Evolutionary conservation across 169 alveolate genomes (phyloP).

Genomic region (Theileria parva): DNA sequence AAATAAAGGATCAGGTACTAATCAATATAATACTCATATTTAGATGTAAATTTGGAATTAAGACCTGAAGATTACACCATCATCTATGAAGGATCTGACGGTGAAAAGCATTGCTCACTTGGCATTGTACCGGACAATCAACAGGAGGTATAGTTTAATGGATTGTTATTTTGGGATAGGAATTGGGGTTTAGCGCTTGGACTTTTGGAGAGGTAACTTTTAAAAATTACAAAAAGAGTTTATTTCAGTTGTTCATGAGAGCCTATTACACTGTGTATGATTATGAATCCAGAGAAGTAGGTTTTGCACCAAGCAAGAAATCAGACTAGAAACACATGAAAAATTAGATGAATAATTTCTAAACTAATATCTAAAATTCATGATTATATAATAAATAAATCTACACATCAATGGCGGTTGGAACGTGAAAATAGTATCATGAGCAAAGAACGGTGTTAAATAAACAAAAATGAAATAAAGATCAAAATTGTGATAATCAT

Average conservation of each 20-base stretch:
- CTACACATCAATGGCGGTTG: no score
- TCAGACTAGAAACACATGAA: not conserved
- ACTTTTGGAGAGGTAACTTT: conserved; percentile 63
- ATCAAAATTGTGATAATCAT: not conserved
- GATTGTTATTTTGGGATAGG: conserved; percentile 22
- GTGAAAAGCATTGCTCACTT: conserved; percentile 60
- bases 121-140: conserved; percentile 75
- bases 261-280: conserved; percentile 77
- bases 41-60: conserved; percentile 59
- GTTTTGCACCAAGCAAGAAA: conserved; percentile 69
- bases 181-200: conserved; percentile 61
- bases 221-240: not conserved
- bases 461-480: not conserved
- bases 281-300: conserved; percentile 72
- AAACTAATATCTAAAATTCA: no score
- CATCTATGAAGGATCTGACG: conserved; percentile 45
- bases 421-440: no score
- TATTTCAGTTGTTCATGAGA: conserved; percentile 65
- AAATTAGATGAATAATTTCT: not conserved
- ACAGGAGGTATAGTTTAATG: conserved; percentile 40
- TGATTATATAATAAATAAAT: no score
- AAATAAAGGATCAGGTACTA: not conserved
- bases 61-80: conserved; percentile 77
- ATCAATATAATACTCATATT: not conserved
- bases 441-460: no score